Evolutionary conservation across 1,284 basidiomycete species (phyloP).

Genomic region (Cystobasidium sp.): DNA sequence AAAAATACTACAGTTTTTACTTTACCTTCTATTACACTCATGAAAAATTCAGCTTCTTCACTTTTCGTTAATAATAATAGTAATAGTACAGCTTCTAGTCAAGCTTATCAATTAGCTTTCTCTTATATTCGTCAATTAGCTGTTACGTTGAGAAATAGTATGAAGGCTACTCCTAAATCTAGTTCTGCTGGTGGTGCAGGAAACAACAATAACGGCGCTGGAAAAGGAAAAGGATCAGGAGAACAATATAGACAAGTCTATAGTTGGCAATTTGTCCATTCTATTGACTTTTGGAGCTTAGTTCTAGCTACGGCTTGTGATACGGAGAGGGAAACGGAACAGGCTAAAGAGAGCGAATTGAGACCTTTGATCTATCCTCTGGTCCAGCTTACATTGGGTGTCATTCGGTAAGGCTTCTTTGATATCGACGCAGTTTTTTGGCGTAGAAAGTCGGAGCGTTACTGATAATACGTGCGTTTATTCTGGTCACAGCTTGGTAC

Average conservation of each 20-base stretch:
- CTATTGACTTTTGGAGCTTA: constrained; percentile 93
- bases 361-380: constrained; percentile 91
- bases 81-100: constrained; percentile 56
- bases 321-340: constrained; percentile 63
- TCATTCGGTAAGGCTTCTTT: constrained; percentile 71
- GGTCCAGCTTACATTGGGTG: constrained; percentile 90
- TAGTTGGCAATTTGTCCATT: constrained; percentile 98
- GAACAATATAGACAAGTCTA: constrained; percentile 89
- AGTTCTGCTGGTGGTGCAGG: not conserved
- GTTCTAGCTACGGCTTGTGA: constrained; percentile 83
- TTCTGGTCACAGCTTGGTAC: constrained; percentile 69
- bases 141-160: constrained; percentile 86
- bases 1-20: constrained; percentile 84
- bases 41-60: constrained; percentile 97
- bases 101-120: constrained; percentile 90
- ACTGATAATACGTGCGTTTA: not conserved
- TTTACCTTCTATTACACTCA: constrained; percentile 89
- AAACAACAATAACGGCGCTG: too few relatives aligned
- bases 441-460: too few relatives aligned
- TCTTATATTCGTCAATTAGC: constrained; percentile 95
- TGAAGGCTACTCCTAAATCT: constrained; percentile 75
- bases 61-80: constrained; percentile 70
- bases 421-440: not conserved
- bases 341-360: constrained; percentile 73
- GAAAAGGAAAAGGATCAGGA: constrained; percentile 55